These are phyloP conservation scores for Eleusine coracana DNA, from an alignment of 176 grass and related monocot genomes.

Conservation along the genomic window DNA sequence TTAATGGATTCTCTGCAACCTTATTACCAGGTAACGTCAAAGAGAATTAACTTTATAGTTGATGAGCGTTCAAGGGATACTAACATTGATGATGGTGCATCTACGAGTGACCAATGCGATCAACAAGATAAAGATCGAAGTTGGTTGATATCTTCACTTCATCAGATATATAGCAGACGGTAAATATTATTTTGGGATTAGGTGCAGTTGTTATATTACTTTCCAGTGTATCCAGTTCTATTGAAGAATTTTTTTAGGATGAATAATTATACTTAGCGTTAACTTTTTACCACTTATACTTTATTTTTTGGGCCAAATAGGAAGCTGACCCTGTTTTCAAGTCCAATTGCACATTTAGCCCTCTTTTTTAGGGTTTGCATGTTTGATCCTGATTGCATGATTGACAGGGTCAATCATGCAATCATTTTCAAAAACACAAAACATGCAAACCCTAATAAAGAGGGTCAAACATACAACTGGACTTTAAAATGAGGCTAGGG, in stretches of 20 bases:
- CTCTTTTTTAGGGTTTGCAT: too few species aligned
- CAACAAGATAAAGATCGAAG: constrained; percentile 88
- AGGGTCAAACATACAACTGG: too few species aligned
- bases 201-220: constrained; percentile 43
- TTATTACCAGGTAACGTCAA: constrained; percentile 85
- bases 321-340: too few species aligned
- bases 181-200: constrained; percentile 46
- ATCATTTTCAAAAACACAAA: too few species aligned
- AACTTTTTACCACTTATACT: constrained; percentile 13
- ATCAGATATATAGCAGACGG: constrained; percentile 98
- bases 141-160: constrained; percentile 96
- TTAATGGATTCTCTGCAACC: constrained; percentile 41
- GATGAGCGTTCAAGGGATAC: constrained; percentile 57
- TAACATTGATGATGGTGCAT: constrained; percentile 55
- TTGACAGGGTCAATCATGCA: too few species aligned
- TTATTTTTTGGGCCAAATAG: constrained; percentile 1
- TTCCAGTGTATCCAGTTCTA: constrained; percentile 31
- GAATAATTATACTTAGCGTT: constrained; percentile 9
- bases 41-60: constrained; percentile 96
- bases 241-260: constrained; percentile 4
- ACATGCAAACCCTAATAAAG: too few species aligned
- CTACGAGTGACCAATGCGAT: constrained; percentile 58
- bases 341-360: too few species aligned
- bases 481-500: too few species aligned
- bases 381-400: too few species aligned